Percentiles rank a stretch among this genome's conserved stretches.
These are phyloP conservation scores for Starmerella stellata DNA, from an alignment of 805 yeast species.

Conservation along the genomic window DNA sequence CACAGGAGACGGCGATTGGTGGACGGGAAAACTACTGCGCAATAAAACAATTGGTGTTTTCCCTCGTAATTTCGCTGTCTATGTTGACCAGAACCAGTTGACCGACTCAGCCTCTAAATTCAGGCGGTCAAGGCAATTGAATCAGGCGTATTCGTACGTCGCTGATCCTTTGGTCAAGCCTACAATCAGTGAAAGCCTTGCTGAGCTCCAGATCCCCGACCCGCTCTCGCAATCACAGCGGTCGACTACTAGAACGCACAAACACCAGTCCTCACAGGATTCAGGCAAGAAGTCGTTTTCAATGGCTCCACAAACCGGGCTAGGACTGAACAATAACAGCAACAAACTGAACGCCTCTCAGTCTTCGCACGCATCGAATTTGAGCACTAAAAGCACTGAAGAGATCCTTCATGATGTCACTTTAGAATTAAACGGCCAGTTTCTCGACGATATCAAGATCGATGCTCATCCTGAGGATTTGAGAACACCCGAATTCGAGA, in stretches of 20 bases:
- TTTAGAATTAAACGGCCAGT: constrained; percentile 15
- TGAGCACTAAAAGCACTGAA: constrained; percentile 15
- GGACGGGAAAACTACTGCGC: constrained; percentile 66
- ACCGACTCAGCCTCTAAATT: constrained; percentile 10
- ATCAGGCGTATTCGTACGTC: constrained; percentile 1
- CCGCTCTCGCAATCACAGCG: constrained; percentile 1
- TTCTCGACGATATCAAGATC: constrained; percentile 12
- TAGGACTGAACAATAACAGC: not conserved
- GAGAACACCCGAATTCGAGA: constrained; percentile 8
- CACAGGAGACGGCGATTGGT: constrained; percentile 78
- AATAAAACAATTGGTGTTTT: constrained; percentile 71
- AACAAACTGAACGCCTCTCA: not conserved
- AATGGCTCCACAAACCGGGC: not conserved
- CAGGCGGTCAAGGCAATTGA: not conserved
- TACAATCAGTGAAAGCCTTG: not conserved
- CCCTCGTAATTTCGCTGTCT: constrained; percentile 69
- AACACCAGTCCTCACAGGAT: not conserved
- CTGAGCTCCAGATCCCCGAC: constrained; percentile 11
- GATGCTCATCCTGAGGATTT: constrained; percentile 11
- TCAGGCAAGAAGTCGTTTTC: no score
- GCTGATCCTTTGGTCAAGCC: not conserved
- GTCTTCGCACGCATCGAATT: constrained; percentile 3
- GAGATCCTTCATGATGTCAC: constrained; percentile 19
- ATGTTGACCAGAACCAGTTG: constrained; percentile 23
- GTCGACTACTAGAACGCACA: not conserved